A percentile compares a stretch with the other conserved stretches of the same genome.
phyloP scores from a whole-genome alignment of 129 eudicot genomes.

The Flaveria bidentis region DNA sequence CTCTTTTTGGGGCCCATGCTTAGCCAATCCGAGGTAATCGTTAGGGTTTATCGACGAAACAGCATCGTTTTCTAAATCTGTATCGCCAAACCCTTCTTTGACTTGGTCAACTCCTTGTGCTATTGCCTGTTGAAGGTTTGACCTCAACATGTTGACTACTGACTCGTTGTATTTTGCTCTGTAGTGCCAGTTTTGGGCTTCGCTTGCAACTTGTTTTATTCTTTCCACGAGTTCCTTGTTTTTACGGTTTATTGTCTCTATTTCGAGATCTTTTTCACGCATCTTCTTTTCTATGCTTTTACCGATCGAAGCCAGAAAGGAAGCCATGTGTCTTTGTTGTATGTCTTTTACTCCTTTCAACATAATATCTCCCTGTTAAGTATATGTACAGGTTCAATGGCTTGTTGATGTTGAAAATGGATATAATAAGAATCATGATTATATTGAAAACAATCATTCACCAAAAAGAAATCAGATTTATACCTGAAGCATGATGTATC shows the following conservation, averaged over 20 bases:
- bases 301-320: slow-evolving; percentile 63
- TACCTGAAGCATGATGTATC: slow-evolving; percentile 85
- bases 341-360: slow-evolving; percentile 69
- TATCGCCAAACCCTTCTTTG: slow-evolving; percentile 93
- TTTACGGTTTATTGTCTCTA: slow-evolving; percentile 73
- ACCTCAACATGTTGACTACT: slow-evolving; percentile 58
- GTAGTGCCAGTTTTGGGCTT: slow-evolving; percentile 92
- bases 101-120: slow-evolving; percentile 60
- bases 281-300: slow-evolving; percentile 61
- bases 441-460: neutral
- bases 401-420: slow-evolving; percentile 4
- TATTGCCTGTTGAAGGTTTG: slow-evolving; percentile 72
- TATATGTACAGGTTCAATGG: neutral
- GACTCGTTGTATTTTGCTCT: slow-evolving; percentile 95
- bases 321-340: slow-evolving; percentile 78
- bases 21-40: slow-evolving; percentile 43
- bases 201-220: slow-evolving; percentile 76
- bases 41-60: slow-evolving; percentile 69
- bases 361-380: slow-evolving; percentile 72
- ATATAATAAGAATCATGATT: slow-evolving; percentile 3
- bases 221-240: slow-evolving; percentile 73
- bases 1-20: slow-evolving; percentile 34
- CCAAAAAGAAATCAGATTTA: neutral
- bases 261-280: slow-evolving; percentile 69
- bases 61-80: slow-evolving; percentile 66